A percentile compares a stretch with the other conserved stretches of the same genome.
These are phyloP conservation scores for Viola pubescens DNA, from an alignment of 441 rosid genomes.

Conservation along the genomic window DNA sequence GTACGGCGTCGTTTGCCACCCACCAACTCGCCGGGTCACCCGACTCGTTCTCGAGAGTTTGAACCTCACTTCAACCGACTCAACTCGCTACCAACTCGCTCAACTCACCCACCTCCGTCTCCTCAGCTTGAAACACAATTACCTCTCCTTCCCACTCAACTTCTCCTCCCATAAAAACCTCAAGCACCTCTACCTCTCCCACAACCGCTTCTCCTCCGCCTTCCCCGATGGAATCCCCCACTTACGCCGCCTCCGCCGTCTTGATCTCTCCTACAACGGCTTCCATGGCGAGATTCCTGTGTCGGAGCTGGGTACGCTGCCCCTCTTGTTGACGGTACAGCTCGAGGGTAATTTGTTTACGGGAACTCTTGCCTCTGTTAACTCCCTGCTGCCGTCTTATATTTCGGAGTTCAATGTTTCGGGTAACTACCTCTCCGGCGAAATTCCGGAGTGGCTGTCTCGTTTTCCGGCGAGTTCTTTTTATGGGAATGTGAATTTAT, in stretches of 20 bases:
- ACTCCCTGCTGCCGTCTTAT: constrained; percentile 7
- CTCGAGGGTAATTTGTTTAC: constrained; percentile 30
- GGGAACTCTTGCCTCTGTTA: constrained; percentile 19
- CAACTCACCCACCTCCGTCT: constrained; percentile 34
- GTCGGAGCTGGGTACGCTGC: constrained; percentile 17
- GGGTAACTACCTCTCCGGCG: constrained; percentile 29
- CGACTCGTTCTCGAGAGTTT: constrained; percentile 33
- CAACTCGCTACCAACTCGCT: constrained; percentile 7
- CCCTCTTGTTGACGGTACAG: constrained; percentile 29
- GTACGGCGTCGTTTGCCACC: constrained; percentile 36
- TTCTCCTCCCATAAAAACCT: constrained; percentile 27
- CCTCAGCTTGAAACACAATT: constrained; percentile 35
- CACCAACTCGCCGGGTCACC: constrained; percentile 29
- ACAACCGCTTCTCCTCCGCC: constrained; percentile 23
- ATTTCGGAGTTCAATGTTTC: constrained; percentile 31
- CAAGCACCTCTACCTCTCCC: constrained; percentile 40
- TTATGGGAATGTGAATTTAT: constrained; percentile 29
- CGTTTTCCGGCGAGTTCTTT: constrained; percentile 28
- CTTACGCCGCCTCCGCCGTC: constrained; percentile 30
- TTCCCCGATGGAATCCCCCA: constrained; percentile 28
- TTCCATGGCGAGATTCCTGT: constrained; percentile 32
- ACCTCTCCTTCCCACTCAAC: constrained; percentile 18
- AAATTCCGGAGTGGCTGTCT: constrained; percentile 26
- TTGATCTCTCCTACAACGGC: constrained; percentile 33
- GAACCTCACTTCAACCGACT: constrained; percentile 24